Conservation (phyloP, 768 basidiomycete species). For the Lactarius pseudohatsudake region DNA sequence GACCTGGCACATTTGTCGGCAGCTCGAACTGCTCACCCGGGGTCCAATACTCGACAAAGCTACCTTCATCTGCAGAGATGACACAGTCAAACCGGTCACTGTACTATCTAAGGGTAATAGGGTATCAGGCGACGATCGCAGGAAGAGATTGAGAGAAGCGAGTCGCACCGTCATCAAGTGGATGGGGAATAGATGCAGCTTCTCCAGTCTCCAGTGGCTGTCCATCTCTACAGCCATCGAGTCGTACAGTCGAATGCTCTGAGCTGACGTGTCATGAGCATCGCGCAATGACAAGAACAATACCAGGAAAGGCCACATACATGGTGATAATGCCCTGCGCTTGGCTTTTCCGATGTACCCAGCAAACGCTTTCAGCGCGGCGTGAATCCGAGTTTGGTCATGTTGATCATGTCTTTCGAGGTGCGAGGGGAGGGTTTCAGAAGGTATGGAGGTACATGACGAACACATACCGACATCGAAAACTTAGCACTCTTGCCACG, state of each 20-base stretch:
- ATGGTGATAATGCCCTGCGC: too few species aligned
- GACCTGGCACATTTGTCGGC: constrained; percentile 70
- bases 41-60: constrained; percentile 98
- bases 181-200: too few species aligned
- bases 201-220: too few species aligned
- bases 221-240: too few species aligned
- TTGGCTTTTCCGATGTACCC: too few species aligned
- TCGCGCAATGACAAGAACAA: background rate
- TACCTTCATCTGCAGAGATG: constrained; percentile 46
- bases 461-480: background rate
- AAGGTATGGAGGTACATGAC: background rate
- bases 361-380: too few species aligned
- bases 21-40: constrained; percentile 80
- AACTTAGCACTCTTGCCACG: too few species aligned
- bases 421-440: background rate
- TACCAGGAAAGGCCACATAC: too few species aligned
- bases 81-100: constrained; percentile 73
- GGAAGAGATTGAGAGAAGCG: background rate
- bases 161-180: too few species aligned
- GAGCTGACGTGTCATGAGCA: too few species aligned
- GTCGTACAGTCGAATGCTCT: too few species aligned
- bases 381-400: constrained; percentile 60
- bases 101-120: constrained; percentile 53
- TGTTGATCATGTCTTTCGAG: too few species aligned
- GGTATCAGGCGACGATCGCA: background rate